phyloP scores from a whole-genome alignment of 2,329 filamentous ascomycete genomes.

The Sclerotinia borealis region DNA sequence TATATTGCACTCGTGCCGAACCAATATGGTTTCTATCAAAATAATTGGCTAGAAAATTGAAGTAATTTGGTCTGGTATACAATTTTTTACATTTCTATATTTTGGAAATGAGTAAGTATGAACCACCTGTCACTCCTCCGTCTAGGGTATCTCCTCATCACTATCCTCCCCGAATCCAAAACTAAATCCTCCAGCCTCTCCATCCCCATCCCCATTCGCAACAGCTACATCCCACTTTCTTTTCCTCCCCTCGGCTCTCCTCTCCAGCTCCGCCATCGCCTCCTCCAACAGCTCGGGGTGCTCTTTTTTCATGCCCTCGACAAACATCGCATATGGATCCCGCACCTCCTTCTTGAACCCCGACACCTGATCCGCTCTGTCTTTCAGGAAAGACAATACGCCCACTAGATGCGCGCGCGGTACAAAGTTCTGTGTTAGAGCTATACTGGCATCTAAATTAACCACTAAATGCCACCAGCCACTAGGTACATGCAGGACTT shows the following conservation, averaged over 20 bases:
- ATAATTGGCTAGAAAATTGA: neutral
- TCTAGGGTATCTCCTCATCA: slow-evolving; percentile 39
- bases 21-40: neutral
- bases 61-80: neutral
- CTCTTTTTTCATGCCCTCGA: slow-evolving; percentile 55
- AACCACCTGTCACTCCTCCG: neutral
- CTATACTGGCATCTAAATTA: slow-evolving; percentile 78
- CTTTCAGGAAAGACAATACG: slow-evolving; percentile 72
- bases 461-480: slow-evolving; percentile 98
- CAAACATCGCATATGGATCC: slow-evolving; percentile 71
- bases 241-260: slow-evolving; percentile 59
- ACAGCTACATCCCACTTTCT: slow-evolving; percentile 82
- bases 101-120: no score
- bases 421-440: slow-evolving; percentile 93
- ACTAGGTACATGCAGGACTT: slow-evolving; percentile 85
- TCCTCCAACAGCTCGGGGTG: slow-evolving; percentile 63
- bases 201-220: slow-evolving; percentile 38
- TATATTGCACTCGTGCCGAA: neutral
- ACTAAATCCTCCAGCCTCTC: slow-evolving; percentile 46
- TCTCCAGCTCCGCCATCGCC: slow-evolving; percentile 59
- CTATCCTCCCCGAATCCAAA: slow-evolving; percentile 58
- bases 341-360: slow-evolving; percentile 69
- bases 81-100: neutral
- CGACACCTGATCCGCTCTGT: slow-evolving; percentile 80
- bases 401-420: slow-evolving; percentile 64